A percentile compares a stretch with the other conserved stretches of the same genome.
Evolutionary conservation across 2,329 filamentous ascomycete genomes (phyloP).

Genomic region (Fusarium domesticum): DNA sequence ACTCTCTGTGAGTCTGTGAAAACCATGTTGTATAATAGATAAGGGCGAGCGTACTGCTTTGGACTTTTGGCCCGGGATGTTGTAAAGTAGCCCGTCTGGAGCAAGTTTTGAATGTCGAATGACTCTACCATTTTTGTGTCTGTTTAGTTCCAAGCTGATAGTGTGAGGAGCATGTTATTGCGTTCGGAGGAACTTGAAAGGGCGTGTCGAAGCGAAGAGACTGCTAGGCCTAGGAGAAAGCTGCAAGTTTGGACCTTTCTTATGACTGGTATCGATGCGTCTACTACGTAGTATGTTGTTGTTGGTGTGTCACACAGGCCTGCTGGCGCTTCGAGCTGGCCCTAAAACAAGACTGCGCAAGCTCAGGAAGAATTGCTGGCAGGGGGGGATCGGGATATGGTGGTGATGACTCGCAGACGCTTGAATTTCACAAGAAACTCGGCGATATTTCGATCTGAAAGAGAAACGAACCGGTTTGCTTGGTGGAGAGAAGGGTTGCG

Average conservation of each 20-base stretch:
- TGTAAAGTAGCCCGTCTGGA: constrained; percentile 50
- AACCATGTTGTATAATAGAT: not conserved
- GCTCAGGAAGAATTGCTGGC: constrained; percentile 10
- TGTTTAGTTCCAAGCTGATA: constrained; percentile 16
- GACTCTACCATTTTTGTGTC: constrained; percentile 42
- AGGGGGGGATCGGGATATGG: constrained; percentile 9
- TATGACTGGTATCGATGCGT: not conserved
- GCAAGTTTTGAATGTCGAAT: constrained; percentile 44
- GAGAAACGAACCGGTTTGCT: constrained; percentile 14
- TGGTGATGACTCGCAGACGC: too few species aligned
- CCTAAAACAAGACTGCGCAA: constrained; percentile 3
- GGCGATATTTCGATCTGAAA: too few species aligned
- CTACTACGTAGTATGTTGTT: constrained; percentile 16
- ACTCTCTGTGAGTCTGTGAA: constrained; percentile 12
- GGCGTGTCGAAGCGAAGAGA: too few species aligned
- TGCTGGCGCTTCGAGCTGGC: constrained; percentile 15
- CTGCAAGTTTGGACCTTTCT: not conserved
- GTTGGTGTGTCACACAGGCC: constrained; percentile 23
- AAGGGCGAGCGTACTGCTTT: constrained; percentile 25
- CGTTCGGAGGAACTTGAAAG: constrained; percentile 8
- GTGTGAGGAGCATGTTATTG: constrained; percentile 24
- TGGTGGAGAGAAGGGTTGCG: constrained; percentile 20
- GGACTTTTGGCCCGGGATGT: constrained; percentile 42
- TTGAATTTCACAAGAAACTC: too few species aligned
- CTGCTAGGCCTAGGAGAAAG: constrained; percentile 7